Conservation (phyloP, 2,329 filamentous ascomycete species). For the Ceratocystis colombiana region DNA sequence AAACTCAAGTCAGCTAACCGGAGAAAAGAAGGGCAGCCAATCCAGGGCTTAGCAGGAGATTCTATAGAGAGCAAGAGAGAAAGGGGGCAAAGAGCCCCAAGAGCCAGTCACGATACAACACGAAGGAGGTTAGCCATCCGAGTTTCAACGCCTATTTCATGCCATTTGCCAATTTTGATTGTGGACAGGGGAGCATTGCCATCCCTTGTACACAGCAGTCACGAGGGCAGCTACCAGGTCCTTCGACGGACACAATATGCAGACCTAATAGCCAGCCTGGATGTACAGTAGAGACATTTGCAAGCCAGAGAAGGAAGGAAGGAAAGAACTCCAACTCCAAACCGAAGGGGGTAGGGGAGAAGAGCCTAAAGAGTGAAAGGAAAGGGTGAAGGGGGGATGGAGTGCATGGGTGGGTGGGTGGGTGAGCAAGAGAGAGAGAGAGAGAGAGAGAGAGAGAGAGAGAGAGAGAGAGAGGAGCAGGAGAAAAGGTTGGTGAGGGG, state of each 20-base stretch:
- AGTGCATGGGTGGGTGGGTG: too few species aligned
- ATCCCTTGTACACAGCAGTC: constrained; percentile 1
- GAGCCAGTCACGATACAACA: too few species aligned
- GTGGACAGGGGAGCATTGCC: neutral
- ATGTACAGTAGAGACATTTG: neutral
- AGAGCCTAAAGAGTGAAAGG: neutral
- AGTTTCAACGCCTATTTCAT: neutral
- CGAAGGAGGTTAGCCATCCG: too few species aligned
- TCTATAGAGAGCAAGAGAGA: too few species aligned
- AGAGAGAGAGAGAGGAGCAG: neutral
- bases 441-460: neutral
- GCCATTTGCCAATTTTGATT: neutral
- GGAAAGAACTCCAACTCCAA: neutral
- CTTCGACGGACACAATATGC: neutral
- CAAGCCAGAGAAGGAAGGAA: neutral
- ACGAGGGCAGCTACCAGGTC: neutral
- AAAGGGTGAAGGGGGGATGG: neutral
- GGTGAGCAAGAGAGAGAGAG: neutral
- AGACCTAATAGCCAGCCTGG: neutral
- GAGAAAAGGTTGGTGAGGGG: neutral
- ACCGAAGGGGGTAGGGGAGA: neutral
- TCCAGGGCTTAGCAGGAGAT: too few species aligned
- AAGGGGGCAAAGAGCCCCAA: too few species aligned
- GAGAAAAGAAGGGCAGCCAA: neutral
- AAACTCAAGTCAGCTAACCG: neutral